These are phyloP conservation scores for Beauveria medogensis DNA, from an alignment of 2,329 filamentous ascomycete genomes.

Conservation along the genomic window DNA sequence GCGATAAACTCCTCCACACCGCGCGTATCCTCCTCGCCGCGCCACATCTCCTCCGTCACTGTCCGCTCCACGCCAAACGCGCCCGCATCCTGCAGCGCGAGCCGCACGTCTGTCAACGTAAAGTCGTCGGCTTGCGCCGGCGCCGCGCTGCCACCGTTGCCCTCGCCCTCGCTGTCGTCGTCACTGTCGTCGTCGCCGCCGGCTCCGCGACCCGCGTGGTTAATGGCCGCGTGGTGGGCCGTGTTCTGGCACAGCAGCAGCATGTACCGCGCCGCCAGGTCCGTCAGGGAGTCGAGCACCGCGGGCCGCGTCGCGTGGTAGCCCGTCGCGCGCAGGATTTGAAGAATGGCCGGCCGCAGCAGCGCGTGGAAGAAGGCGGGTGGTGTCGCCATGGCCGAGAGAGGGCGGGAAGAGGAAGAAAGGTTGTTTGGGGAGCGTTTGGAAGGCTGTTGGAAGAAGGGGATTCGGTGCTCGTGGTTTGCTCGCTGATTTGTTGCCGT, in stretches of 20 bases:
- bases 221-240: conserved; percentile 61
- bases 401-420: too few relatives aligned
- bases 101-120: conserved; percentile 65
- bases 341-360: conserved; percentile 77
- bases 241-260: conserved; percentile 65
- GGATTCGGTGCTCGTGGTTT: background rate
- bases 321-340: conserved; percentile 84
- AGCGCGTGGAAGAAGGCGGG: conserved; percentile 60
- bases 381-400: conserved; percentile 33
- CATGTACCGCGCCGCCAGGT: conserved; percentile 77
- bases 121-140: conserved; percentile 40
- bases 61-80: conserved; percentile 61
- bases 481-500: background rate
- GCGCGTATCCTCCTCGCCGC: conserved; percentile 63
- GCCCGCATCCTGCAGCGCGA: conserved; percentile 77
- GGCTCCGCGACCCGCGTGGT: conserved; percentile 30
- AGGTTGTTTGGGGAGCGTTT: background rate
- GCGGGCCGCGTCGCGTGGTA: conserved; percentile 77
- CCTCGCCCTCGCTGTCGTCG: too few relatives aligned
- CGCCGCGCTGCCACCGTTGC: background rate
- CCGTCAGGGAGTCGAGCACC: conserved; percentile 80
- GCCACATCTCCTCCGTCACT: conserved; percentile 60
- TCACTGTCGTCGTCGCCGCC: too few relatives aligned
- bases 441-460: background rate
- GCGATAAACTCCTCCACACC: conserved; percentile 70